Percentiles rank a stretch among this genome's conserved stretches.
These are phyloP conservation scores for Mesembryanthemum crystallinum DNA, from an alignment of 148 eudicot species.

Conservation along the genomic window DNA sequence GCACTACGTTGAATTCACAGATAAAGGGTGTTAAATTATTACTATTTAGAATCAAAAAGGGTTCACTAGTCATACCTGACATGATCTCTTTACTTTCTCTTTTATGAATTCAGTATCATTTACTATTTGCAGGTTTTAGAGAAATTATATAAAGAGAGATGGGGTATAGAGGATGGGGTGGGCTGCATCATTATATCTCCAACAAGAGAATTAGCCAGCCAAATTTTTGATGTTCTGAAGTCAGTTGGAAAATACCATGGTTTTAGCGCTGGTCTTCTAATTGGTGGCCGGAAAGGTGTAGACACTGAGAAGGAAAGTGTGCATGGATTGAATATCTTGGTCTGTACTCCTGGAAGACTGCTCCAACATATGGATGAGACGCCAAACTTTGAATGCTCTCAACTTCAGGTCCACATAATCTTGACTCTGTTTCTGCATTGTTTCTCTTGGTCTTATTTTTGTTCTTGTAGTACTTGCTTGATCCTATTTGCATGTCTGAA, in stretches of 20 bases:
- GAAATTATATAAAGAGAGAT: conserved; percentile 68
- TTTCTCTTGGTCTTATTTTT: not conserved
- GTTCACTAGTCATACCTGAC: not conserved
- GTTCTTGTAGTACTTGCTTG: not conserved
- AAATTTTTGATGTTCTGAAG: conserved; percentile 74
- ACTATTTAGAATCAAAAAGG: not conserved
- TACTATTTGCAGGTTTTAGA: conserved; percentile 55
- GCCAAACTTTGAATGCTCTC: conserved; percentile 88
- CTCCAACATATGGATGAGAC: conserved; percentile 98
- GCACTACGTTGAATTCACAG: not conserved
- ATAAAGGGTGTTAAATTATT: not conserved
- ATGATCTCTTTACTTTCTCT: not conserved
- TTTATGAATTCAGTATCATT: not conserved
- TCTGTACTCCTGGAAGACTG: conserved; percentile 94
- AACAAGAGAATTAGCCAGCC: conserved; percentile 82
- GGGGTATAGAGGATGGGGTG: conserved; percentile 94
- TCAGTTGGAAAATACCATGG: conserved; percentile 76
- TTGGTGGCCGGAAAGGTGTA: conserved; percentile 91
- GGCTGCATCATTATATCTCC: conserved; percentile 92
- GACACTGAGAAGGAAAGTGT: conserved; percentile 82
- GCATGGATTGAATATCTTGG: conserved; percentile 71
- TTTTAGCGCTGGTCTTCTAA: conserved; percentile 89
- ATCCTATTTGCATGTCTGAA: not conserved
- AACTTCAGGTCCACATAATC: conserved; percentile 70
- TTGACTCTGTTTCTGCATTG: not conserved